These are phyloP conservation scores for Blastocystis sp. DNA, from an alignment of 352 stramenopile genomes.

Conservation along the genomic window DNA sequence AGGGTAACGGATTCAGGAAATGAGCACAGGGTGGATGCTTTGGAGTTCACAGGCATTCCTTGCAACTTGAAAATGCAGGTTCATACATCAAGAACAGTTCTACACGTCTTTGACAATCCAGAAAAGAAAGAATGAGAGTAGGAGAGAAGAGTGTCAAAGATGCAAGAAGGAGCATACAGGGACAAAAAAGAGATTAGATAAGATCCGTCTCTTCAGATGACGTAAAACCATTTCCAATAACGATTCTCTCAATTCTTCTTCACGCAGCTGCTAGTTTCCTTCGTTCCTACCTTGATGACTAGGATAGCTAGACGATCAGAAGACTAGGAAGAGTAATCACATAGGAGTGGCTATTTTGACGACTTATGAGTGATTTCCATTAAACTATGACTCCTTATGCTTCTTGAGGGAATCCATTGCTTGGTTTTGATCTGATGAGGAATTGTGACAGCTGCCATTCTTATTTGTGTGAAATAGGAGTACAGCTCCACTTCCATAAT, in stretches of 20 bases:
- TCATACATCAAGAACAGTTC: conserved; percentile 65
- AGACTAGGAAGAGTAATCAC: too few relatives aligned
- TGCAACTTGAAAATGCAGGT: conserved; percentile 50
- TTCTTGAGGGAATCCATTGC: neutral
- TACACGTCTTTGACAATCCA: conserved; percentile 63
- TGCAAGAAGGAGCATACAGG: neutral
- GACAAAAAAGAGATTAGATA: neutral
- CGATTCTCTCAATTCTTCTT: conserved; percentile 26
- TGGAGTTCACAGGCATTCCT: conserved; percentile 14
- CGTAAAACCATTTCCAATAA: neutral
- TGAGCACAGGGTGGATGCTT: conserved; percentile 29
- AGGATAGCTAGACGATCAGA: neutral
- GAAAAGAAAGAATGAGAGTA: conserved; percentile 3
- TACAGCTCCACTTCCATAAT: conserved; percentile 52
- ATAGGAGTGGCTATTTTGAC: too few relatives aligned
- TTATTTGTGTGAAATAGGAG: conserved; percentile 27
- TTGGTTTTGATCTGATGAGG: conserved; percentile 36
- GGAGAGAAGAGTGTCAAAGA: neutral
- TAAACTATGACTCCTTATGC: too few relatives aligned
- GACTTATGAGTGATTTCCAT: too few relatives aligned
- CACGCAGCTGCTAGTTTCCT: neutral
- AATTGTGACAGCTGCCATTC: conserved; percentile 14
- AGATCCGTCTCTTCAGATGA: neutral
- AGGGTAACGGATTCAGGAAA: neutral
- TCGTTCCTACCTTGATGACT: neutral